Evolutionary conservation across 495 filamentous ascomycete genomes (phyloP).

Genomic region (Neurospora terricola): DNA sequence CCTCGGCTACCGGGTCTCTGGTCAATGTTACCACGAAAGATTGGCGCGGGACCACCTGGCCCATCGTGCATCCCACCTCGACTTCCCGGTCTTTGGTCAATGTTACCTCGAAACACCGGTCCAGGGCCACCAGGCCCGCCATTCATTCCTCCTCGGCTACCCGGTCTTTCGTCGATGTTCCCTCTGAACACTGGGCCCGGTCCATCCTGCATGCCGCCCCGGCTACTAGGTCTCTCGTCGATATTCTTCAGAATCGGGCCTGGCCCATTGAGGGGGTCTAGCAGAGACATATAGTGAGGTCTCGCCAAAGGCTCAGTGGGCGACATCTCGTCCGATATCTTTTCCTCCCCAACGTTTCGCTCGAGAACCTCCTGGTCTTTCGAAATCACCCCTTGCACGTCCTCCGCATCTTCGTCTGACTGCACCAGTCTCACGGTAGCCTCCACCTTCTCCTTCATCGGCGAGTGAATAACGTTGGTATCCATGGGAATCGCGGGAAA

Average conservation of each 20-base stretch:
- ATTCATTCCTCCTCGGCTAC: background rate
- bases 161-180: background rate
- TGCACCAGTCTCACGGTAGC: slow-evolving; percentile 1
- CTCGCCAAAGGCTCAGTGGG: background rate
- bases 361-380: background rate
- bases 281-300: background rate
- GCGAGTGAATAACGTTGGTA: slow-evolving; percentile 19
- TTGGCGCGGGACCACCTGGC: background rate
- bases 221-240: background rate
- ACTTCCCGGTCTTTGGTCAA: slow-evolving; percentile 15
- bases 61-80: slow-evolving; percentile 2
- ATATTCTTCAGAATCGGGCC: background rate
- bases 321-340: background rate
- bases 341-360: background rate
- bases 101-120: slow-evolving; percentile 17
- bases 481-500: slow-evolving; percentile 15
- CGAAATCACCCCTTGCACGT: background rate
- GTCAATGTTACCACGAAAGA: slow-evolving; percentile 18
- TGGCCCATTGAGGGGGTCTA: background rate
- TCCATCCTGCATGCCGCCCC: background rate
- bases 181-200: background rate
- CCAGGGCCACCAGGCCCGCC: background rate
- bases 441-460: slow-evolving; percentile 20
- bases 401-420: slow-evolving; percentile 3
- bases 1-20: slow-evolving; percentile 15